Percentiles rank a stretch among this genome's conserved stretches.
phyloP scores from a whole-genome alignment of 495 filamentous ascomycete species.

The Thermothielavioides terrestris region DNA sequence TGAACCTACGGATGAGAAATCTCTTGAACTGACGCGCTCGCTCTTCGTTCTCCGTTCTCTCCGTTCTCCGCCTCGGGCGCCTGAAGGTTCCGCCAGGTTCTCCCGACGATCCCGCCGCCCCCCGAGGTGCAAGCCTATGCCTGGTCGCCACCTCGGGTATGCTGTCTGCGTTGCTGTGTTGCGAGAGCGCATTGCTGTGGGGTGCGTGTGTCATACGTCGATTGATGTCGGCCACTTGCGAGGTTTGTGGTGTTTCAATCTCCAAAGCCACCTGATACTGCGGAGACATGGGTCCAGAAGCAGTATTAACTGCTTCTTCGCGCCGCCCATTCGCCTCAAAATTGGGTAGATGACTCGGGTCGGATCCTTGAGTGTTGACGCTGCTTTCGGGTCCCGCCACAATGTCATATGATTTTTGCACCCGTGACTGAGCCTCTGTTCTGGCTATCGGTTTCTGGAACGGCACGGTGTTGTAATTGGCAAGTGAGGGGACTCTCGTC shows the following conservation, averaged over 20 bases:
- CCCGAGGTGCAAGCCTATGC: neutral
- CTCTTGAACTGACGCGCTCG: neutral
- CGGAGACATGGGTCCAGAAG: neutral
- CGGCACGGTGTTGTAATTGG: neutral
- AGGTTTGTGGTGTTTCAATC: neutral
- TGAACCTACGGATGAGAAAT: neutral
- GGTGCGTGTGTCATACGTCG: neutral
- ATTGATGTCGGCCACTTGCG: neutral
- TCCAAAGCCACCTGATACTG: no score
- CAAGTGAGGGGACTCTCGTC: no score
- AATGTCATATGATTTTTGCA: neutral
- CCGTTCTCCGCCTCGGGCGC: neutral
- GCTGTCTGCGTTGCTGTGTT: slow-evolving; percentile 9
- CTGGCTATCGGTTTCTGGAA: neutral
- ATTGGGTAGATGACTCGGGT: neutral
- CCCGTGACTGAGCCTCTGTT: neutral
- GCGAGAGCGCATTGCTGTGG: neutral
- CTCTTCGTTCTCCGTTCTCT: neutral
- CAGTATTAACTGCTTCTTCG: no score
- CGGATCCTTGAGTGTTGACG: neutral
- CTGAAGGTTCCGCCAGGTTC: neutral
- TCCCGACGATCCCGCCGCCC: neutral
- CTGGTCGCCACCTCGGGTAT: slow-evolving; percentile 4
- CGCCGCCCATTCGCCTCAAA: no score
- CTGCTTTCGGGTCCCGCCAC: neutral